These are phyloP conservation scores for Fusarium illudens DNA, from an alignment of 2,329 filamentous ascomycete species.

Conservation along the genomic window DNA sequence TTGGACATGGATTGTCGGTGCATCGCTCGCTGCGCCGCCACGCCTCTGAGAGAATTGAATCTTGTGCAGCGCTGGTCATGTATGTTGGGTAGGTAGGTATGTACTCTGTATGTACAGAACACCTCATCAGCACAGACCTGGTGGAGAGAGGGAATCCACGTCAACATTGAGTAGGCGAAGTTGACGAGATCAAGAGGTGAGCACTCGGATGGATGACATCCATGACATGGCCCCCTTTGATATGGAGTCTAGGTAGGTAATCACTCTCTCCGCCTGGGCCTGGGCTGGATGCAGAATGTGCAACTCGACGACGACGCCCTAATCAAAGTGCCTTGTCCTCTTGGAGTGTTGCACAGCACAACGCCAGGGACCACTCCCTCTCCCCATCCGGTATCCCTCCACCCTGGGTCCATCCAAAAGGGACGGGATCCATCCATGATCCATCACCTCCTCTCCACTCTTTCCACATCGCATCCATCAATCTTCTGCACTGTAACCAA, in stretches of 20 bases:
- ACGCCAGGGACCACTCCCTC: slow-evolving; percentile 5
- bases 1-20: not conserved
- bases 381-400: slow-evolving; percentile 6
- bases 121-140: slow-evolving; percentile 14
- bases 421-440: slow-evolving; percentile 31
- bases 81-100: too few relatives aligned
- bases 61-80: not conserved
- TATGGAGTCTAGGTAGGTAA: not conserved
- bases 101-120: not conserved
- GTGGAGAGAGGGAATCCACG: slow-evolving; percentile 1
- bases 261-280: not conserved
- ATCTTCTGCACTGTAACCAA: slow-evolving; percentile 34
- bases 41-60: slow-evolving; percentile 16
- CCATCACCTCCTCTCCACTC: slow-evolving; percentile 32
- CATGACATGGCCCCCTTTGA: not conserved
- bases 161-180: not conserved
- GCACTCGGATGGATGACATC: slow-evolving; percentile 16
- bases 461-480: slow-evolving; percentile 33
- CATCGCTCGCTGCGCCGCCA: slow-evolving; percentile 14
- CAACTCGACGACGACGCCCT: not conserved
- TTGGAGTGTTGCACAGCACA: slow-evolving; percentile 10
- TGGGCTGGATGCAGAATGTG: not conserved
- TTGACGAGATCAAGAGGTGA: not conserved
- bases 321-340: not conserved
- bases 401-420: slow-evolving; percentile 27